These are phyloP conservation scores for Linderina pennispora DNA, from an alignment of 192 early-diverging fungal species.

Conservation along the genomic window DNA sequence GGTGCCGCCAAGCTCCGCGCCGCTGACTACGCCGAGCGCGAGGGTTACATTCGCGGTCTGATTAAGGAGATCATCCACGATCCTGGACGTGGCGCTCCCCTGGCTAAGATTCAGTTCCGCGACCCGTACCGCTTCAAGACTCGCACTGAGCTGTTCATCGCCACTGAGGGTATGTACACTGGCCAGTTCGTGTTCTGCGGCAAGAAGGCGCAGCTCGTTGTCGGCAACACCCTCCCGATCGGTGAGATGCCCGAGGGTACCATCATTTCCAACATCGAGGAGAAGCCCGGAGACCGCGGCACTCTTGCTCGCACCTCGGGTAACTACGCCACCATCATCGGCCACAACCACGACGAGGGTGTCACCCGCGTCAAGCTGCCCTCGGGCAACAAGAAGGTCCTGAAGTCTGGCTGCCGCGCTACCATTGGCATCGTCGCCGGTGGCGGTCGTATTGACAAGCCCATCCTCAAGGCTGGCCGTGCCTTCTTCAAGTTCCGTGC, in stretches of 20 bases:
- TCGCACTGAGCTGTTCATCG: slow-evolving; percentile 87
- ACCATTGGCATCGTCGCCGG: slow-evolving; percentile 97
- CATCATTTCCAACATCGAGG: slow-evolving; percentile 90
- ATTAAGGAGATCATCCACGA: slow-evolving; percentile 99
- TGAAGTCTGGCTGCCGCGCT: slow-evolving; percentile 87
- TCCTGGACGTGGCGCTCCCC: slow-evolving; percentile 93
- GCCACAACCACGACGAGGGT: slow-evolving; percentile 92
- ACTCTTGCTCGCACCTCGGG: slow-evolving; percentile 93
- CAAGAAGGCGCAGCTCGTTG: slow-evolving; percentile 87
- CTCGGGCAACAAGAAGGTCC: slow-evolving; percentile 97
- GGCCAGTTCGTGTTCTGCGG: slow-evolving; percentile 99
- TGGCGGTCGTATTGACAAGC: slow-evolving; percentile 99
- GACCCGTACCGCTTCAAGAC: slow-evolving; percentile 81
- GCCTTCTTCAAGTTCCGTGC: slow-evolving; percentile 98
- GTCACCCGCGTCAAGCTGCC: slow-evolving; percentile 97
- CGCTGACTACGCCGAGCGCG: slow-evolving; percentile 92
- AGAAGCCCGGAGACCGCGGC: slow-evolving; percentile 94
- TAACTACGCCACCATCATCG: slow-evolving; percentile 98
- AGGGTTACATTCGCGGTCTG: slow-evolving; percentile 96
- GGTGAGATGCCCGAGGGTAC: slow-evolving; percentile 97
- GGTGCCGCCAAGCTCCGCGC: slow-evolving; percentile 95
- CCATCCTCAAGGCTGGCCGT: slow-evolving; percentile 99
- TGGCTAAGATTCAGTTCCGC: slow-evolving; percentile 85
- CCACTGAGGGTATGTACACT: slow-evolving; percentile 98
- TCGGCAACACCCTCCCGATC: slow-evolving; percentile 95